Conservation (phyloP, 202 grass and related monocot genomes). For the Panicum virgatum region DNA sequence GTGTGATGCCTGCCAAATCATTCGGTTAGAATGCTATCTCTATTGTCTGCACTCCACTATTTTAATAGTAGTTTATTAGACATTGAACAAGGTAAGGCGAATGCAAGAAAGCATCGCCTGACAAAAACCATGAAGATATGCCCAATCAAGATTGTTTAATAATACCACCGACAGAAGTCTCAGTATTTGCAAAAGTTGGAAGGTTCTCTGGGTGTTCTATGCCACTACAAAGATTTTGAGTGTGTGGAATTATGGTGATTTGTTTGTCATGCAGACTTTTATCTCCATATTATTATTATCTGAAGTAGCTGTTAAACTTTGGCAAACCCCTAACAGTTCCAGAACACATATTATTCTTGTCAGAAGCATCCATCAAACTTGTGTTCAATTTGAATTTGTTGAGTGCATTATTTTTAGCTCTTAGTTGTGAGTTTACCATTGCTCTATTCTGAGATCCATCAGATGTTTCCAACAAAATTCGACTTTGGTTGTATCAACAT, state of each 20-base stretch:
- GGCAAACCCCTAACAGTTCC: not conserved
- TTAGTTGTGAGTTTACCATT: not conserved
- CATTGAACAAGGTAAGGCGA: not conserved
- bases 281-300: not conserved
- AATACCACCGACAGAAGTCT: not conserved
- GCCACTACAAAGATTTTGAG: not conserved
- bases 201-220: not conserved
- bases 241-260: not conserved
- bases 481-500: not conserved
- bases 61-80: constrained; percentile 16
- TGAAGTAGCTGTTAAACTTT: not conserved
- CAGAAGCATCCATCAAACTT: not conserved
- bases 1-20: not conserved
- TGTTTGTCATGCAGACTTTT: not conserved
- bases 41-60: not conserved
- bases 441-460: not conserved
- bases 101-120: not conserved
- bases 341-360: constrained; percentile 3
- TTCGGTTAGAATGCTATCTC: not conserved
- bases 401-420: not conserved
- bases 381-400: not conserved
- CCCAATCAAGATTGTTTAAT: not conserved
- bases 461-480: not conserved
- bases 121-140: not conserved
- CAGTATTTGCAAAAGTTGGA: not conserved